Evolutionary conservation across 768 basidiomycete genomes (phyloP), one percentile per base, ranked within the genome.

Genomic region (Termitomyces sp.): DNA sequence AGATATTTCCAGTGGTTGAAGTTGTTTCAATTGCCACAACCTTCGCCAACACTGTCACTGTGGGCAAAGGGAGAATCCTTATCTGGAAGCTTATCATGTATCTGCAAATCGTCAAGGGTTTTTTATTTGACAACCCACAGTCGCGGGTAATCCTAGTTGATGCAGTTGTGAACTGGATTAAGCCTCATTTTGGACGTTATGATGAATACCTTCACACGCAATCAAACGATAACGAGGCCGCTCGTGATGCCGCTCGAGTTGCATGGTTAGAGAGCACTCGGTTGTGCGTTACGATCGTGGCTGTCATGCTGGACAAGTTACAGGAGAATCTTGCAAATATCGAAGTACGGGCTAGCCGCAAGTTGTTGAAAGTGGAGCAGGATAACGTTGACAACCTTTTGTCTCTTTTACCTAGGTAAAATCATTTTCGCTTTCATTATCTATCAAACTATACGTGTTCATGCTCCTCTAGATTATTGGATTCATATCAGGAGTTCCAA

Each of bases 41-140:
- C 15, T 98, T 98, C 70, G 89, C 91, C 6, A 92, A 93, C 53
- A 84, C 93, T 7, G 80, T 94, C 44, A 82, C 82, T 7, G 77
- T 80, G 7, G 80, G 78, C 29, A 94, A 88, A 66, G 92, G 94
- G 25, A 94, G 91, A 66, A 90, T 95, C 43, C 83, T 91, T 50
- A 87, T 94, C 52, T 93, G 93, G 88, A 94, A 94, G 69, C 79
- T 98, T 43, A 88, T 96, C 62, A 88, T 97, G 84, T 91, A 94
- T 65, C 78, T 95, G 35, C 94, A 96, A 63, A 84, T 98, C 56
- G 91, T 94, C 23, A 89, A 91, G 63, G 85, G 89, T 20, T 89
- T 91, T 70, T 69, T 95, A 46, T 96, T 98, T 66, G 91, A 94
- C 63, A 84, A 88, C 55, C 73, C 88, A 0, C 80, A 90, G 51